A percentile compares a stretch with the other conserved stretches of the same genome.
Conservation (phyloP, 2,329 filamentous ascomycete genomes). For the Exophiala spinifera region DNA sequence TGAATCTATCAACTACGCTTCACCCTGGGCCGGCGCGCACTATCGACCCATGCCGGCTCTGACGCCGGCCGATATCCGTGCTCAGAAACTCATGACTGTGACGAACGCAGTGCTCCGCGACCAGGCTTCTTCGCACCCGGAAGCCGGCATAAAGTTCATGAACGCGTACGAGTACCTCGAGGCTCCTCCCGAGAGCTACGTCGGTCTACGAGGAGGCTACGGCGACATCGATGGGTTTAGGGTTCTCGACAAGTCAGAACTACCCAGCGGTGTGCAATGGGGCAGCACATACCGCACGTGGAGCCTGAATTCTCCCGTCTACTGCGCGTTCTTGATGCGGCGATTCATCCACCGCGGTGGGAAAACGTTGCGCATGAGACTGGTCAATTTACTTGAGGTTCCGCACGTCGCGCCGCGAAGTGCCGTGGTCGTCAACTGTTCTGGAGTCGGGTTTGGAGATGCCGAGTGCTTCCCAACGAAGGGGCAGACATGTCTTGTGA, state of each 20-base stretch:
- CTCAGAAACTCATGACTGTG: constrained; percentile 37
- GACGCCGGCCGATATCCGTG: constrained; percentile 35
- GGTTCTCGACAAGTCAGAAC: constrained; percentile 29
- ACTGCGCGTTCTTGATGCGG: constrained; percentile 40
- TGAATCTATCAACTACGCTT: constrained; percentile 43
- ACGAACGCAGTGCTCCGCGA: constrained; percentile 39
- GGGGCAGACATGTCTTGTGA: constrained; percentile 46
- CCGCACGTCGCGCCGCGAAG: constrained; percentile 36
- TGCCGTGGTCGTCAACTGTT: constrained; percentile 42
- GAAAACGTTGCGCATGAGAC: constrained; percentile 16
- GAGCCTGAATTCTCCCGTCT: constrained; percentile 43
- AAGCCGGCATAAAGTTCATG: constrained; percentile 35
- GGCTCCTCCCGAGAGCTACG: constrained; percentile 37
- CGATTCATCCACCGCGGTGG: constrained; percentile 41
- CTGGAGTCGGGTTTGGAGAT: constrained; percentile 42
- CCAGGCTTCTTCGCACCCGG: constrained; percentile 34
- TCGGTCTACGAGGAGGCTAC: constrained; percentile 28
- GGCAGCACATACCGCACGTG: constrained; percentile 39
- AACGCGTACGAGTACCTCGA: constrained; percentile 43
- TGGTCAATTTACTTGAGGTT: constrained; percentile 35
- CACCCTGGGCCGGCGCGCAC: constrained; percentile 45
- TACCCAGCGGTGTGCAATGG: constrained; percentile 37
- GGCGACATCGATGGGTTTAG: constrained; percentile 37
- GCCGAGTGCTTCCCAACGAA: constrained; percentile 41
- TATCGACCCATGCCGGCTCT: constrained; percentile 43